A percentile compares a stretch with the other conserved stretches of the same genome.
phyloP scores from a whole-genome alignment of 257 asterid genomes.

The Salvia rosmarinus region DNA sequence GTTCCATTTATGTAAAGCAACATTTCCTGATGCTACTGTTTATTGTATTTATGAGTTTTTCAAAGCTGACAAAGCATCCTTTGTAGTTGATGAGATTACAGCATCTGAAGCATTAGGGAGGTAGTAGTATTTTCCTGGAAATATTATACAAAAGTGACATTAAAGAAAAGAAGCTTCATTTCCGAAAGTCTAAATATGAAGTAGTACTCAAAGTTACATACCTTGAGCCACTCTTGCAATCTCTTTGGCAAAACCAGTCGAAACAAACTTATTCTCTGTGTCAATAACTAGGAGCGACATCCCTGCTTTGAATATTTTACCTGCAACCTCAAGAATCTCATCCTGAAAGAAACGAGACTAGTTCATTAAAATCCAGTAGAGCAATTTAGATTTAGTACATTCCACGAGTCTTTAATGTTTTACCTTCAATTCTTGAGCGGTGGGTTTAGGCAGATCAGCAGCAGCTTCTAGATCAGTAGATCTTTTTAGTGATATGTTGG shows the following conservation, averaged over 20 bases:
- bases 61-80: slow-evolving; percentile 81
- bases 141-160: not conserved
- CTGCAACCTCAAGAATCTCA: slow-evolving; percentile 91
- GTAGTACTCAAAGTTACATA: slow-evolving; percentile 24
- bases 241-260: slow-evolving; percentile 98
- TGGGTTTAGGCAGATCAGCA: slow-evolving; percentile 80
- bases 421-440: slow-evolving; percentile 85
- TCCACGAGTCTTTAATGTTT: not conserved
- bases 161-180: not conserved
- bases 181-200: not conserved
- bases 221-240: slow-evolving; percentile 98
- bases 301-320: slow-evolving; percentile 87
- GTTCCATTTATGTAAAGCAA: not conserved
- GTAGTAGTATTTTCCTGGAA: slow-evolving; percentile 90
- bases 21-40: not conserved
- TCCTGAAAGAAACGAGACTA: slow-evolving; percentile 49
- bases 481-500: slow-evolving; percentile 91
- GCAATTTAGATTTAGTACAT: not conserved
- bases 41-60: slow-evolving; percentile 55
- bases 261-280: slow-evolving; percentile 72
- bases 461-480: slow-evolving; percentile 84
- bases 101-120: slow-evolving; percentile 98
- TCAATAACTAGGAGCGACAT: slow-evolving; percentile 66
- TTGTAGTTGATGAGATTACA: slow-evolving; percentile 89
- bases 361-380: not conserved